Evolutionary conservation across 2,329 filamentous ascomycete species (phyloP).

Genomic region (Monilinia laxa): DNA sequence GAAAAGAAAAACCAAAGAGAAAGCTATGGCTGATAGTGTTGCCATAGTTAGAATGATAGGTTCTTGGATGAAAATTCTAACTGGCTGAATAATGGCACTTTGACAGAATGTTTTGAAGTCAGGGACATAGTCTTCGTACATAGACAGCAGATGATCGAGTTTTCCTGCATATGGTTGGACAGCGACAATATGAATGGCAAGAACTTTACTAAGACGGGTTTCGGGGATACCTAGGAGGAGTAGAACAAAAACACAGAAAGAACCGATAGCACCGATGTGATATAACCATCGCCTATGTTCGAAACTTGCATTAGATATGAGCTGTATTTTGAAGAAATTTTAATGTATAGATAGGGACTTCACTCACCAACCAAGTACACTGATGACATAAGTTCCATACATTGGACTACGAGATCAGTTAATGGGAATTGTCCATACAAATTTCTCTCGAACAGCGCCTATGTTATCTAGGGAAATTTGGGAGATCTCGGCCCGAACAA

Average conservation of each 20-base stretch:
- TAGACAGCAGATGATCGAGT: no score
- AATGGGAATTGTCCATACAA: neutral
- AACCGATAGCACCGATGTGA: slow-evolving; percentile 43
- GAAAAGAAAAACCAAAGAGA: slow-evolving; percentile 51
- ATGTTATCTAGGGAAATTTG: neutral
- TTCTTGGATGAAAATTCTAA: slow-evolving; percentile 47
- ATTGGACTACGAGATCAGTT: slow-evolving; percentile 43
- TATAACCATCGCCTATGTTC: slow-evolving; percentile 48
- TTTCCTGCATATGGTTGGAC: slow-evolving; percentile 31
- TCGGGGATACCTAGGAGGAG: slow-evolving; percentile 45
- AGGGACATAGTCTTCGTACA: no score
- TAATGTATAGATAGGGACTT: neutral
- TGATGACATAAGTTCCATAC: slow-evolving; percentile 45
- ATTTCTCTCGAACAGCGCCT: no score
- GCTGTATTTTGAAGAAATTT: neutral
- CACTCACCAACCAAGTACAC: slow-evolving; percentile 43
- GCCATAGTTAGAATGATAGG: slow-evolving; percentile 48
- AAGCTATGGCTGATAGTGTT: slow-evolving; percentile 46
- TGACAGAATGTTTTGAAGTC: slow-evolving; percentile 43
- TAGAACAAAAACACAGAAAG: slow-evolving; percentile 41
- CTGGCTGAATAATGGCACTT: slow-evolving; percentile 45
- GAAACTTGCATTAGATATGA: neutral
- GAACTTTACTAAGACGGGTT: slow-evolving; percentile 47
- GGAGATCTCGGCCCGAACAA: neutral
- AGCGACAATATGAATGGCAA: slow-evolving; percentile 41